Evolutionary conservation across 352 stramenopile genomes (phyloP).

Genomic region (Pythium brassicae): DNA sequence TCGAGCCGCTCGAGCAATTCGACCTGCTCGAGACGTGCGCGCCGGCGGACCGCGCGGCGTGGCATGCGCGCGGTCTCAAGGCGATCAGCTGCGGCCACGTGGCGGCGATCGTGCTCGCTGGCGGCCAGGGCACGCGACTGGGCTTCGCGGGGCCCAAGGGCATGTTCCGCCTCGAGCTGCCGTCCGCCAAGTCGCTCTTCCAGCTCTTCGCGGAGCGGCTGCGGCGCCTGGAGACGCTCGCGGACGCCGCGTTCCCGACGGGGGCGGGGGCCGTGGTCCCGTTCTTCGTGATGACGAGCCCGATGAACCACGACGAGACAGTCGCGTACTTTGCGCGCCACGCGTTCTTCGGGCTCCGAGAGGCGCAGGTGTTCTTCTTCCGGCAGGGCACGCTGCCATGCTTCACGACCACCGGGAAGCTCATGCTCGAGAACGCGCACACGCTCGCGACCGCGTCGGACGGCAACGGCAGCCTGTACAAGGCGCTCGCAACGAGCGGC

Average conservation of each 20-base stretch:
- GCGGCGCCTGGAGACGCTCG: slow-evolving; percentile 56
- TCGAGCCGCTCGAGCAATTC: slow-evolving; percentile 66
- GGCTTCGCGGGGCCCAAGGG: slow-evolving; percentile 95
- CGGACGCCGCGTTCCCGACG: slow-evolving; percentile 15
- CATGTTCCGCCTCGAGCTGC: slow-evolving; percentile 91
- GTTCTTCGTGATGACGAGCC: slow-evolving; percentile 97
- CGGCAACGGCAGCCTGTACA: slow-evolving; percentile 98
- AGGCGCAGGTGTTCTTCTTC: slow-evolving; percentile 94
- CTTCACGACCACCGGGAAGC: slow-evolving; percentile 92
- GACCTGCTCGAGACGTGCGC: slow-evolving; percentile 53
- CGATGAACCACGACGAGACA: slow-evolving; percentile 94
- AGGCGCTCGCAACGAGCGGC: slow-evolving; percentile 88
- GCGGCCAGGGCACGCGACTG: slow-evolving; percentile 96
- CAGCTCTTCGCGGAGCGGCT: slow-evolving; percentile 93
- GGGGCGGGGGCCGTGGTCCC: slow-evolving; percentile 32
- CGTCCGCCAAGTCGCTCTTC: slow-evolving; percentile 92
- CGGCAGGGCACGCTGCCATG: slow-evolving; percentile 94
- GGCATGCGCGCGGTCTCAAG: slow-evolving; percentile 52
- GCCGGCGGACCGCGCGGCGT: slow-evolving; percentile 35
- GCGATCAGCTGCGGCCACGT: slow-evolving; percentile 88
- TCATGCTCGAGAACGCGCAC: slow-evolving; percentile 91
- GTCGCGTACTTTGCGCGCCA: slow-evolving; percentile 88
- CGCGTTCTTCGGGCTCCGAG: slow-evolving; percentile 89
- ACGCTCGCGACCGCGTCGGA: slow-evolving; percentile 92
- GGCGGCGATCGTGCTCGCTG: slow-evolving; percentile 91